A percentile compares a stretch with the other conserved stretches of the same genome.
These are phyloP conservation scores for Ophiognomonia clavigignenti-juglandacearum DNA, from an alignment of 2,329 filamentous ascomycete species.

Conservation along the genomic window DNA sequence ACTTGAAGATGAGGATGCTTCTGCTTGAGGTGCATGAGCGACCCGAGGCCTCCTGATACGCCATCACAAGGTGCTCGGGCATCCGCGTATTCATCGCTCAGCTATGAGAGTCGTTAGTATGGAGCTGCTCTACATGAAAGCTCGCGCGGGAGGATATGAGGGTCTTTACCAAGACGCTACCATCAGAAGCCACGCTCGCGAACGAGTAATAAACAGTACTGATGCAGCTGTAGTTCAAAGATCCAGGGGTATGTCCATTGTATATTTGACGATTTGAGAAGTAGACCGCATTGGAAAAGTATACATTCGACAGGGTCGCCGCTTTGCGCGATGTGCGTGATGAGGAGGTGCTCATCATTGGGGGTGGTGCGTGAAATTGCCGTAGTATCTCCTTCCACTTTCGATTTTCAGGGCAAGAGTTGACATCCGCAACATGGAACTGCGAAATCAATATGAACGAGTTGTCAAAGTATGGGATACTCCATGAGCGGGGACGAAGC, in stretches of 20 bases:
- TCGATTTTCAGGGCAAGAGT: not conserved
- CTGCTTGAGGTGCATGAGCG: slow-evolving; percentile 68
- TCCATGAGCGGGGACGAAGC: too few relatives aligned
- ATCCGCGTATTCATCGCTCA: slow-evolving; percentile 78
- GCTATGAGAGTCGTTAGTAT: slow-evolving; percentile 36
- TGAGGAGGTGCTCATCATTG: slow-evolving; percentile 20
- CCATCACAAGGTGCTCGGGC: slow-evolving; percentile 67
- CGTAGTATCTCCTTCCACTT: not conserved
- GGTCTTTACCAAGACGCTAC: slow-evolving; percentile 67
- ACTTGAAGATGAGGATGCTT: slow-evolving; percentile 67
- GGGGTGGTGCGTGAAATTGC: not conserved
- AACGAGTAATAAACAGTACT: slow-evolving; percentile 82
- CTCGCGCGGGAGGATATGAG: not conserved
- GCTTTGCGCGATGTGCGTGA: slow-evolving; percentile 41
- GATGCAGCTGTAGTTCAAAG: slow-evolving; percentile 69
- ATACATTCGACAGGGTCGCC: slow-evolving; percentile 42
- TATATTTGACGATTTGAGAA: slow-evolving; percentile 79
- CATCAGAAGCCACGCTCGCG: slow-evolving; percentile 68
- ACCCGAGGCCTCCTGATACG: slow-evolving; percentile 64
- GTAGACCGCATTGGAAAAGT: slow-evolving; percentile 72
- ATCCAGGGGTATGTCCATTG: slow-evolving; percentile 65
- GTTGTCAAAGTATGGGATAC: not conserved
- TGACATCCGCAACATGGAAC: not conserved
- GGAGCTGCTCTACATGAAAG: not conserved
- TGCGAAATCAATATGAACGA: not conserved